Evolutionary conservation across 2,329 filamentous ascomycete genomes (phyloP), one percentile per base, ranked within the genome.

Genomic region (Fulvia fulva): DNA sequence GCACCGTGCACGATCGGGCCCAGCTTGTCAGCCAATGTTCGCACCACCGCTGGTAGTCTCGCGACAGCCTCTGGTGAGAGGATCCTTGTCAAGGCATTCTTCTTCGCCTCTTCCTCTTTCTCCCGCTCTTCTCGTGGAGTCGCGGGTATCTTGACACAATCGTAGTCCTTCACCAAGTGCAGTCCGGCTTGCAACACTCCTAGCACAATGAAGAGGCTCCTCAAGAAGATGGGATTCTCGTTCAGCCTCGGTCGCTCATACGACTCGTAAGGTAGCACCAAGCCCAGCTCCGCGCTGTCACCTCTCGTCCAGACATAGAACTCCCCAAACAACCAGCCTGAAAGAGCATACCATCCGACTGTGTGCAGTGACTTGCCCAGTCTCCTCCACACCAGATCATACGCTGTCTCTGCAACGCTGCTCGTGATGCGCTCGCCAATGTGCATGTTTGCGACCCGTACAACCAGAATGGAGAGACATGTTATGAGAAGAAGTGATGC

Each of bases 181-280:
- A 82, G 69, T 11, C 81, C 68, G 1, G 88, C 84, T 72, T 96
- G 89, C n/a, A 81, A 75, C 9, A 89, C 58, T 3, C 89, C 90
- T 45, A 94, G 80, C 0, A 86, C 73, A 2, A 87, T 70, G 64
- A 94, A 83, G 68, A 89, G 86, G 59, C 82, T 83, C 32, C 89
- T 86, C 52, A 96, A 78, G 71, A 91, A 94, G 25, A 97, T 82
- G 0, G 91, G 87, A 63, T 89, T 84, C 78, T 97, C 93, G 71
- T 97, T 97, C 58, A 97, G 76, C 53, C 85, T 82, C 21, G 88
- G 82, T 34, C 91, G 83, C 71, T 94, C 90, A 64, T 82, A 79
- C 11, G 76, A 58, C 73, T 83, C 85, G 60, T 82, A 83, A 65
- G 85, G 82, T 55, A 87, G 88, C 64, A 96, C 85, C 83, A 88